Conservation (phyloP, 1,284 basidiomycete species). For the Cutaneotrichosporon cyanovorans region DNA sequence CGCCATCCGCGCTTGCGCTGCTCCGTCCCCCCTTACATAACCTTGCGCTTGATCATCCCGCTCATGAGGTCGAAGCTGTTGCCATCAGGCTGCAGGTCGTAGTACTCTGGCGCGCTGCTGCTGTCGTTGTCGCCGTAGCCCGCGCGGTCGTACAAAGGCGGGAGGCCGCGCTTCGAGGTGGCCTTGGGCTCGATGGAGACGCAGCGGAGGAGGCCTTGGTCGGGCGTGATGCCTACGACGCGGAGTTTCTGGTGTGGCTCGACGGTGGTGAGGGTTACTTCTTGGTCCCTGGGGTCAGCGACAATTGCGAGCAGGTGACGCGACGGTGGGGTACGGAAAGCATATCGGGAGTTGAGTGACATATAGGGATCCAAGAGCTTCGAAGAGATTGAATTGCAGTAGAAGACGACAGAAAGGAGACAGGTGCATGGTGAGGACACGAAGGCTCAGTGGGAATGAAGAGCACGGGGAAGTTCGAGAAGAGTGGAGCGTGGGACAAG, state of each 20-base stretch:
- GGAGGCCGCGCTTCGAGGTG: constrained; percentile 34
- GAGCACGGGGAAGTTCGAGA: too few species aligned
- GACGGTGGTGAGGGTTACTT: constrained; percentile 70
- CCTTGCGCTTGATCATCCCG: constrained; percentile 70
- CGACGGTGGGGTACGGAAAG: too few species aligned
- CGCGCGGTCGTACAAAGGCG: constrained; percentile 32
- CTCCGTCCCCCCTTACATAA: too few species aligned
- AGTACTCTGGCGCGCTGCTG: constrained; percentile 29
- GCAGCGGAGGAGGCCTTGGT: constrained; percentile 80
- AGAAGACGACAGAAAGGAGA: too few species aligned
- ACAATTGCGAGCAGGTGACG: too few species aligned
- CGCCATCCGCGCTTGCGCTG: too few species aligned
- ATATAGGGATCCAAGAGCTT: too few species aligned
- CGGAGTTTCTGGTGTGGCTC: constrained; percentile 63
- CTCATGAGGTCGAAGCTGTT: constrained; percentile 96
- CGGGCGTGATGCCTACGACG: constrained; percentile 77
- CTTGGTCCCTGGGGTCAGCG: constrained; percentile 59
- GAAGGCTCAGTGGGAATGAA: background rate
- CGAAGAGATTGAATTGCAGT: too few species aligned
- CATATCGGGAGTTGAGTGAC: too few species aligned
- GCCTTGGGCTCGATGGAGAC: constrained; percentile 53
- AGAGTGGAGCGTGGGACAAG: too few species aligned
- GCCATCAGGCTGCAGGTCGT: constrained; percentile 80
- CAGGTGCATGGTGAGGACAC: background rate
- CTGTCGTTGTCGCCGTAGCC: constrained; percentile 2